A percentile compares a stretch with the other conserved stretches of the same genome.
Evolutionary conservation across 2,329 filamentous ascomycete species (phyloP).

Genomic region (Tolypocladium tundrense): DNA sequence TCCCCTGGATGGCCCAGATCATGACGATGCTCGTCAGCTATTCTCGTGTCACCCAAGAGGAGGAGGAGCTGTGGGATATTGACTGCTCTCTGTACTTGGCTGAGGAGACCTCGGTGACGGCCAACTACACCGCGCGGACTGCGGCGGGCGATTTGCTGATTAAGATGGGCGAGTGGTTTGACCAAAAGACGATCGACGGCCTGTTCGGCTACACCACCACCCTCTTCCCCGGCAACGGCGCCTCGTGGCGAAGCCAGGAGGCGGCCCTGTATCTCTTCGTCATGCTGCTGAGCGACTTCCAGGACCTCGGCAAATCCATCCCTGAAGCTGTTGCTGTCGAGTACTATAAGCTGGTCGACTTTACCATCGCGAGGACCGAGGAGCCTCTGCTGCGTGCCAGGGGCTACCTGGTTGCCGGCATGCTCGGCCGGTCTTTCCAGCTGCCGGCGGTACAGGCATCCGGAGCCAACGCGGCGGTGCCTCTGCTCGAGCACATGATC

Average conservation of each 20-base stretch:
- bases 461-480: neutral
- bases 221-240: conserved; percentile 51
- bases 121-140: conserved; percentile 90
- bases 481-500: conserved; percentile 62
- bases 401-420: conserved; percentile 77
- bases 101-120: conserved; percentile 88
- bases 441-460: conserved; percentile 37
- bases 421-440: conserved; percentile 59
- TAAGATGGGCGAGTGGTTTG: conserved; percentile 86
- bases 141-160: conserved; percentile 87
- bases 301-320: conserved; percentile 66
- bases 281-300: conserved; percentile 72
- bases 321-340: conserved; percentile 57
- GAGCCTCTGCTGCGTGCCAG: conserved; percentile 74
- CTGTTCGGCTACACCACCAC: conserved; percentile 67
- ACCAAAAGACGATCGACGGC: conserved; percentile 63
- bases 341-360: conserved; percentile 72
- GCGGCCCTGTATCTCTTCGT: conserved; percentile 77
- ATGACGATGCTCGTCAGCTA: conserved; percentile 80
- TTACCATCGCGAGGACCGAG: conserved; percentile 57
- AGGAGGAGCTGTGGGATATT: conserved; percentile 92
- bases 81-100: conserved; percentile 93
- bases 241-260: conserved; percentile 58
- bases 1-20: conserved; percentile 77
- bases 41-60: conserved; percentile 82